A percentile compares a stretch with the other conserved stretches of the same genome.
These are phyloP conservation scores for Tricholoma bakamatsutake DNA, from an alignment of 768 basidiomycete species.

Conservation along the genomic window DNA sequence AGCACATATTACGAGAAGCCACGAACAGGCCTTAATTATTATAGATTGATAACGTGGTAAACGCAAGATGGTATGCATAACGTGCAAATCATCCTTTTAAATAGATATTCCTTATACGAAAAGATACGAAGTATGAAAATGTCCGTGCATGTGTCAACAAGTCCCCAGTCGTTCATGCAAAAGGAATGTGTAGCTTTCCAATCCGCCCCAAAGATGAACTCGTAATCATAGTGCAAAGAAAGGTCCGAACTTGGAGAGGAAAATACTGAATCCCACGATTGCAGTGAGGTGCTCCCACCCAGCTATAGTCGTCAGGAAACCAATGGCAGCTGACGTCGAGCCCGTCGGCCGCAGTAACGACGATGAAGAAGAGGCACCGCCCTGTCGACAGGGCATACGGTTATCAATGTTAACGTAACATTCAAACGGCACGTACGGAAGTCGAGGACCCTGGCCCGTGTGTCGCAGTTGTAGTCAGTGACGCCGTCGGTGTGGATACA, in stretches of 20 bases:
- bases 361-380: neutral
- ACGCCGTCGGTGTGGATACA: conserved; percentile 8
- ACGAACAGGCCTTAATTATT: neutral
- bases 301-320: neutral
- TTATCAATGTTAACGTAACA: neutral
- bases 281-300: neutral
- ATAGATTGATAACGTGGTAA: neutral
- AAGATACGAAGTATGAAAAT: neutral
- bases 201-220: neutral
- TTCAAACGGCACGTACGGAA: conserved; percentile 3
- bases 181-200: neutral
- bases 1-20: too few species aligned
- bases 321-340: neutral
- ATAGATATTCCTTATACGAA: neutral
- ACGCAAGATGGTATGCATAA: neutral
- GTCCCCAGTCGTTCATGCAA: neutral
- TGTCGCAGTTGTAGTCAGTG: conserved; percentile 3
- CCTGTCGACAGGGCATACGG: neutral
- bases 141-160: neutral
- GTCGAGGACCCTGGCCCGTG: conserved; percentile 6
- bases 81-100: neutral
- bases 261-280: neutral
- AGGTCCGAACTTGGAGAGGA: neutral
- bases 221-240: neutral
- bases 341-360: neutral